Evolutionary conservation across 306 rosid species (phyloP).

Genomic region (Potentilla sterilis): DNA sequence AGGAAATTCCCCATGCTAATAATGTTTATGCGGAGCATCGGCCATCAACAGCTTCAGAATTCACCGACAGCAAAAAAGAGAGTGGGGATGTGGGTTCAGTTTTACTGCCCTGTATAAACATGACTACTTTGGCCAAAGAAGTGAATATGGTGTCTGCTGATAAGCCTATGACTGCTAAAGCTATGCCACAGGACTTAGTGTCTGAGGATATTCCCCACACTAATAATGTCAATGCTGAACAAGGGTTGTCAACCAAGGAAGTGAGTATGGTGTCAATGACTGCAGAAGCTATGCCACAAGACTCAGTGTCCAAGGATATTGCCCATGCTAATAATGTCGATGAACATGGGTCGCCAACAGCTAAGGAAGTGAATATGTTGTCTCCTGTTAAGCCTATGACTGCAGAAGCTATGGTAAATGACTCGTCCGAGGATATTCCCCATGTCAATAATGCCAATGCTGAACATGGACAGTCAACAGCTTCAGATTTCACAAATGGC

Average conservation of each 20-base stretch:
- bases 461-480: constrained; percentile 34
- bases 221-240: constrained; percentile 22
- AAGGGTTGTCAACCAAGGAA: constrained; percentile 27
- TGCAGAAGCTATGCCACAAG: constrained; percentile 28
- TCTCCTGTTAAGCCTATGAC: not conserved
- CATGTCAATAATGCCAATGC: constrained; percentile 11
- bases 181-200: constrained; percentile 7
- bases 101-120: not conserved
- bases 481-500: constrained; percentile 27
- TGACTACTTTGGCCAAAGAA: not conserved
- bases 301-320: constrained; percentile 18
- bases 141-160: not conserved
- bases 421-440: constrained; percentile 15
- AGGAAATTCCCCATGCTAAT: constrained; percentile 12
- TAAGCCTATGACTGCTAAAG: not conserved
- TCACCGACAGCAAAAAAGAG: not conserved
- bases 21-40: not conserved
- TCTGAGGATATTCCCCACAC: constrained; percentile 10
- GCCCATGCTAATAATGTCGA: not conserved
- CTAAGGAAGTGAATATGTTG: not conserved
- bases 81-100: not conserved
- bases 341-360: not conserved
- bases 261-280: not conserved
- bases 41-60: not conserved
- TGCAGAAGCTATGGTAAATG: not conserved